phyloP scores from a whole-genome alignment of 441 rosid species.

The Populus hybrid region DNA sequence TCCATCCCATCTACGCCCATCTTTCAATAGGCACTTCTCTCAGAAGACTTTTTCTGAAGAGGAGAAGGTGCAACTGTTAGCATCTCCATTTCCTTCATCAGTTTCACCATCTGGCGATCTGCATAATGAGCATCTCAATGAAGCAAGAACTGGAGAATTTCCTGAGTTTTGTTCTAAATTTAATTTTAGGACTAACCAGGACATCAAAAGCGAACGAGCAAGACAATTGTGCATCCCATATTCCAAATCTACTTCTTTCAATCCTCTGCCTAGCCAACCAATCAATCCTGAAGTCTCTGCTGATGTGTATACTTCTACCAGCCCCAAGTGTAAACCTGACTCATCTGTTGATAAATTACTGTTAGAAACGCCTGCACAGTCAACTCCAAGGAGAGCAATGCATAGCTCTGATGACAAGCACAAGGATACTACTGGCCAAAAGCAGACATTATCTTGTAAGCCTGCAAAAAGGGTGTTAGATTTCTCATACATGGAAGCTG shows the following conservation, averaged over 20 bases:
- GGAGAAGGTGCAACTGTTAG: constrained; percentile 17
- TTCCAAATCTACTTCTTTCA: constrained; percentile 3
- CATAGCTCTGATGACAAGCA: constrained; percentile 28
- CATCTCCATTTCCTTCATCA: constrained; percentile 15
- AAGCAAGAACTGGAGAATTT: constrained; percentile 9
- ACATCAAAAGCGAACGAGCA: constrained; percentile 16
- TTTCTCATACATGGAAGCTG: constrained; percentile 32
- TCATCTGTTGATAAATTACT: constrained; percentile 22
- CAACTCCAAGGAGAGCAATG: constrained; percentile 38
- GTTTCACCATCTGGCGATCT: constrained; percentile 4
- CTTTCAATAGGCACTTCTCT: constrained; percentile 37
- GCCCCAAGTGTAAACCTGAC: constrained; percentile 31
- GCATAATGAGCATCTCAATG: constrained; percentile 15
- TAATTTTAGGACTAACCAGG: constrained; percentile 7
- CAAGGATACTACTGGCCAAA: constrained; percentile 9
- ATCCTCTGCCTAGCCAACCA: constrained; percentile 7
- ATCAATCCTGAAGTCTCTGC: constrained; percentile 11
- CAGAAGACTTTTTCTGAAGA: constrained; percentile 17
- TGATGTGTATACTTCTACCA: constrained; percentile 21
- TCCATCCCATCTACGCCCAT: constrained; percentile 25
- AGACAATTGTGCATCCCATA: constrained; percentile 19
- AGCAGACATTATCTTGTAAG: constrained; percentile 19
- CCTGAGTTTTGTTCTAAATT: constrained; percentile 3
- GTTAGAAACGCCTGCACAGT: constrained; percentile 47
- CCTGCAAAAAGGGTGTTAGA: constrained; percentile 47